These are phyloP conservation scores for Blepharisma undulans DNA, from an alignment of 169 alveolate genomes.

Conservation along the genomic window DNA sequence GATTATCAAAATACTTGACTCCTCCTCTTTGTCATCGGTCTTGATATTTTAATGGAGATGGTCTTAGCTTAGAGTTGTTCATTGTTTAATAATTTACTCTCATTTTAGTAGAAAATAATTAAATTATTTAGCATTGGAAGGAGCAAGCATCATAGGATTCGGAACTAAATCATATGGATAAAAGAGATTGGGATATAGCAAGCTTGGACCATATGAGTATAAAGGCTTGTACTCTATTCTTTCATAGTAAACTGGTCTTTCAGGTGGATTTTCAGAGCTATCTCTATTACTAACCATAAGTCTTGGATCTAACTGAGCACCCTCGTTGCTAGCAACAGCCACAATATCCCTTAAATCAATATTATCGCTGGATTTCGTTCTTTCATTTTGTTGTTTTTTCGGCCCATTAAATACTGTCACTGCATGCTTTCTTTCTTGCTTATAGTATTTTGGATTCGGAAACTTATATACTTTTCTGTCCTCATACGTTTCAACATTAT, in stretches of 20 bases:
- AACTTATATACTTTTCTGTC: slow-evolving; percentile 23
- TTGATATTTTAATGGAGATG: neutral
- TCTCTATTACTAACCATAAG: neutral
- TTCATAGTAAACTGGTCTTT: neutral
- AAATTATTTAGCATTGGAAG: neutral
- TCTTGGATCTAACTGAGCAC: neutral
- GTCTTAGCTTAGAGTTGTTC: neutral
- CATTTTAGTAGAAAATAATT: neutral
- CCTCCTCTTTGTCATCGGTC: neutral
- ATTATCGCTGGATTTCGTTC: neutral
- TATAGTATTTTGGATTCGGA: neutral
- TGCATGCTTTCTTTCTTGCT: neutral
- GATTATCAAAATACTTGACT: neutral
- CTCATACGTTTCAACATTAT: neutral
- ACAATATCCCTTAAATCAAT: slow-evolving; percentile 8
- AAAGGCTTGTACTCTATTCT: neutral
- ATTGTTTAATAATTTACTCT: neutral
- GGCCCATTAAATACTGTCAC: slow-evolving; percentile 32
- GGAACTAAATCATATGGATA: slow-evolving; percentile 29
- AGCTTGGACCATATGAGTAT: neutral
- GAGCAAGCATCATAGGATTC: slow-evolving; percentile 19
- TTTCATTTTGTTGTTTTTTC: neutral
- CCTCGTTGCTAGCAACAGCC: slow-evolving; percentile 29
- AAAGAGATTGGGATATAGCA: slow-evolving; percentile 20
- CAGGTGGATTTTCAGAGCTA: neutral